A percentile compares a stretch with the other conserved stretches of the same genome.
phyloP scores from a whole-genome alignment of 1,139 yeast genomes.

The Blastobotrys capitulatus region DNA sequence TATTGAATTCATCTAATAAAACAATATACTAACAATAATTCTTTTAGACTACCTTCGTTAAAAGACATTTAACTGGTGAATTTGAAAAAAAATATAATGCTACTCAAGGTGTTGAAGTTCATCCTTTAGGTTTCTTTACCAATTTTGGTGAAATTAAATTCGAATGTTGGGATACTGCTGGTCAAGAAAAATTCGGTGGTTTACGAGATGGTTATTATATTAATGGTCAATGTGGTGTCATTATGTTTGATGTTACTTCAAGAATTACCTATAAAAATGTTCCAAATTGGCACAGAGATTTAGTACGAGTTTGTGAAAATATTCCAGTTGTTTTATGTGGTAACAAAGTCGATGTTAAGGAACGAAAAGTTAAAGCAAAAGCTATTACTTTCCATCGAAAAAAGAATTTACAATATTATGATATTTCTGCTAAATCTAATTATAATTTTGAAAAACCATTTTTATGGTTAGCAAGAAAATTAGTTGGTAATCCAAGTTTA shows the following conservation, averaged over 20 bases:
- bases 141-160: constrained; percentile 98
- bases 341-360: constrained; percentile 98
- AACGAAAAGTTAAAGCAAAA: constrained; percentile 99
- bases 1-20: too few relatives aligned
- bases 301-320: constrained; percentile 99
- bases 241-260: constrained; percentile 99
- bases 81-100: constrained; percentile 99
- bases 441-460: constrained; percentile 99
- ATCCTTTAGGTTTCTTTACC: constrained; percentile 97
- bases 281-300: constrained; percentile 98
- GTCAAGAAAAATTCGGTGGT: constrained; percentile 99
- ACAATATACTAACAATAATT: constrained; percentile 10
- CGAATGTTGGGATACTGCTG: constrained; percentile 99
- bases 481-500: constrained; percentile 96
- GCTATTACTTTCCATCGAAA: constrained; percentile 99
- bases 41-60: constrained; percentile 95
- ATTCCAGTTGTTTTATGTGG: constrained; percentile 99
- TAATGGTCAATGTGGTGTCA: constrained; percentile 99
- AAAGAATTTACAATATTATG: constrained; percentile 99
- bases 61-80: constrained; percentile 99
- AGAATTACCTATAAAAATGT: constrained; percentile 99
- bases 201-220: constrained; percentile 99
- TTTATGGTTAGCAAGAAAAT: constrained; percentile 99
- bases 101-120: constrained; percentile 99
- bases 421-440: constrained; percentile 98